A percentile compares a stretch with the other conserved stretches of the same genome.
phyloP scores from a whole-genome alignment of 2,329 filamentous ascomycete genomes.

The Beauveria bassiana region DNA sequence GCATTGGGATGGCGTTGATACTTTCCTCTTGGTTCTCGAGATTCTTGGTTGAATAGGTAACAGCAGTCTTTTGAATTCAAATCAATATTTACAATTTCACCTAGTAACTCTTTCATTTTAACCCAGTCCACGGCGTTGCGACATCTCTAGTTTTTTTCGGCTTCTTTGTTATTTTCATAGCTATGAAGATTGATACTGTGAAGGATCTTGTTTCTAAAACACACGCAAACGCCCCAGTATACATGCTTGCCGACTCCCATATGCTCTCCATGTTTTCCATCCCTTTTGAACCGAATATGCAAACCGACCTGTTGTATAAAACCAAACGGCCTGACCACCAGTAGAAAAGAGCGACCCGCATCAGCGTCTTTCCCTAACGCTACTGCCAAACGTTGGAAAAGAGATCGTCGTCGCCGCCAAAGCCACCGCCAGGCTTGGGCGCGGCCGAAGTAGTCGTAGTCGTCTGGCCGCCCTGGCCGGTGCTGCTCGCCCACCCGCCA shows the following conservation, averaged over 20 bases:
- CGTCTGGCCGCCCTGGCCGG: conserved; percentile 32
- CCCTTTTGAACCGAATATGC: background rate
- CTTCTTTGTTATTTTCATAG: background rate
- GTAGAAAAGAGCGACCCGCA: background rate
- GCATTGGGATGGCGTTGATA: conserved; percentile 8
- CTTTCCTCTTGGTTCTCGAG: background rate
- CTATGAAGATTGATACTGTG: conserved; percentile 5
- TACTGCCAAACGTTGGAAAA: conserved; percentile 96
- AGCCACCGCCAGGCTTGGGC: conserved; percentile 51
- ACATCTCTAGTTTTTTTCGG: background rate
- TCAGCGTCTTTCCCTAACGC: conserved; percentile 7
- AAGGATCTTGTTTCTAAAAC: background rate
- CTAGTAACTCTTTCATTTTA: background rate
- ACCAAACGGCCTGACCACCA: background rate
- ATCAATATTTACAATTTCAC: background rate
- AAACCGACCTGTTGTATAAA: background rate
- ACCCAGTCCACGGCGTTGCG: background rate
- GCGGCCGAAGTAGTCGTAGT: conserved; percentile 23
- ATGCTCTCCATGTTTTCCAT: background rate
- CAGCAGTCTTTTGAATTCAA: background rate
- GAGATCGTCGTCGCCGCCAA: conserved; percentile 70
- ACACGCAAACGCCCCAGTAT: conserved; percentile 6
- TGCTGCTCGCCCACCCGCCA: conserved; percentile 82
- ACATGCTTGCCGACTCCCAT: conserved; percentile 9
- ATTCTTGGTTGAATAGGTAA: conserved; percentile 1